These are phyloP conservation scores for Filosporella fistucella DNA, from an alignment of 495 filamentous ascomycete species.

Conservation along the genomic window DNA sequence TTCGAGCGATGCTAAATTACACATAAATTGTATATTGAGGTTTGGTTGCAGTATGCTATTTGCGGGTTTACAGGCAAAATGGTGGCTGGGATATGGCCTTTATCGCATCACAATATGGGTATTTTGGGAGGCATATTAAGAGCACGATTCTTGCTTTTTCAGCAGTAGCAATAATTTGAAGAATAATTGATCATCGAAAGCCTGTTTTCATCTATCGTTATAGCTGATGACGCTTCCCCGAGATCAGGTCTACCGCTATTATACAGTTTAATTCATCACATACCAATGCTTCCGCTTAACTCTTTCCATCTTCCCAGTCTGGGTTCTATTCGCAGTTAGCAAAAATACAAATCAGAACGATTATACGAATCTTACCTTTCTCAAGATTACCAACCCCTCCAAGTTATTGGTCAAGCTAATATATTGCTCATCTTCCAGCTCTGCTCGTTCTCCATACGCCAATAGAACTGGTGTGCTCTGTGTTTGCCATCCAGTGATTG, in stretches of 20 bases:
- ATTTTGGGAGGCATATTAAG: not conserved
- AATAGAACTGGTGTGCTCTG: constrained; percentile 96
- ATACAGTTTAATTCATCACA: constrained; percentile 25
- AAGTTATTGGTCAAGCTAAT: constrained; percentile 83
- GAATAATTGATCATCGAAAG: constrained; percentile 4
- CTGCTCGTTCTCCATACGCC: constrained; percentile 88
- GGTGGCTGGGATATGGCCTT: not conserved
- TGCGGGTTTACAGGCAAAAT: not conserved
- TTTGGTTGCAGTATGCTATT: not conserved
- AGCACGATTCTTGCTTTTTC: not conserved
- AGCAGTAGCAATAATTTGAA: constrained; percentile 28
- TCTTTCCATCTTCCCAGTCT: constrained; percentile 27
- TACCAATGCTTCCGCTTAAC: constrained; percentile 12
- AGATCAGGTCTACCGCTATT: constrained; percentile 21
- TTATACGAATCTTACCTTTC: constrained; percentile 64
- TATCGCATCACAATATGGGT: not conserved
- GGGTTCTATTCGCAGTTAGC: constrained; percentile 23
- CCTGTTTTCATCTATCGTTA: constrained; percentile 20
- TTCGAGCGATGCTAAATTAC: constrained; percentile 82
- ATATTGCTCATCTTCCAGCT: constrained; percentile 97
- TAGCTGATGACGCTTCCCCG: constrained; percentile 18
- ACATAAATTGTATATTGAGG: not conserved
- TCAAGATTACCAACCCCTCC: constrained; percentile 92
- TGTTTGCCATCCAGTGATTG: constrained; percentile 99
- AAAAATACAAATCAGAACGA: not conserved